Conservation (phyloP, 352 stramenopile species). For the Globisporangium megalacanthum region DNA sequence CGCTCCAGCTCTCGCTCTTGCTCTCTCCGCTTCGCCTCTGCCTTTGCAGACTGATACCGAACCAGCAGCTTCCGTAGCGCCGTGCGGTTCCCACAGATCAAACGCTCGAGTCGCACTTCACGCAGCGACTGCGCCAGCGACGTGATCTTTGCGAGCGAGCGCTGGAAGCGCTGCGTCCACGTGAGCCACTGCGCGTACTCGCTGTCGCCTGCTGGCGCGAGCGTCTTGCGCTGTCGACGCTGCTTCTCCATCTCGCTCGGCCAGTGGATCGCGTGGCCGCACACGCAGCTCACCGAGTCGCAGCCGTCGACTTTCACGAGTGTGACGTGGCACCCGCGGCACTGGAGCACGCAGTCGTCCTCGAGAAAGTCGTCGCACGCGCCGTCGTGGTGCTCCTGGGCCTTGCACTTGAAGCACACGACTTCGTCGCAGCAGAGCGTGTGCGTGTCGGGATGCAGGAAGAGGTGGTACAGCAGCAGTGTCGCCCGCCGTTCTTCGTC, state of each 20-base stretch:
- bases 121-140: conserved; percentile 25
- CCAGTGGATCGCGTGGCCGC: conserved; percentile 51
- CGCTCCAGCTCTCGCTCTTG: neutral
- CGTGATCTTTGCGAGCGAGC: conserved; percentile 21
- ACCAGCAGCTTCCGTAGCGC: conserved; percentile 28
- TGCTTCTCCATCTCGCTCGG: conserved; percentile 37
- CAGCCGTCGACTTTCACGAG: conserved; percentile 65
- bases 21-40: conserved; percentile 15
- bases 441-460: conserved; percentile 33
- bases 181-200: conserved; percentile 24
- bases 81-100: conserved; percentile 26
- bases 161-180: conserved; percentile 20
- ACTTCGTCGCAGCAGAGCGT: conserved; percentile 36
- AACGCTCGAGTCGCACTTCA: conserved; percentile 21
- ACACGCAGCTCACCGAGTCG: conserved; percentile 43
- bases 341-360: conserved; percentile 46
- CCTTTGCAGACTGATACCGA: conserved; percentile 1
- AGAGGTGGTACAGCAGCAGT: conserved; percentile 41
- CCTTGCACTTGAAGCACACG: conserved; percentile 69
- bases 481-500: conserved; percentile 55
- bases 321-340: conserved; percentile 44
- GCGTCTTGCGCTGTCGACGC: conserved; percentile 35
- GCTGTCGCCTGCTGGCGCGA: conserved; percentile 25
- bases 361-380: conserved; percentile 53
- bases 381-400: conserved; percentile 32